Evolutionary conservation across 2,329 filamentous ascomycete genomes (phyloP).

Genomic region (Bretziella fagacearum): DNA sequence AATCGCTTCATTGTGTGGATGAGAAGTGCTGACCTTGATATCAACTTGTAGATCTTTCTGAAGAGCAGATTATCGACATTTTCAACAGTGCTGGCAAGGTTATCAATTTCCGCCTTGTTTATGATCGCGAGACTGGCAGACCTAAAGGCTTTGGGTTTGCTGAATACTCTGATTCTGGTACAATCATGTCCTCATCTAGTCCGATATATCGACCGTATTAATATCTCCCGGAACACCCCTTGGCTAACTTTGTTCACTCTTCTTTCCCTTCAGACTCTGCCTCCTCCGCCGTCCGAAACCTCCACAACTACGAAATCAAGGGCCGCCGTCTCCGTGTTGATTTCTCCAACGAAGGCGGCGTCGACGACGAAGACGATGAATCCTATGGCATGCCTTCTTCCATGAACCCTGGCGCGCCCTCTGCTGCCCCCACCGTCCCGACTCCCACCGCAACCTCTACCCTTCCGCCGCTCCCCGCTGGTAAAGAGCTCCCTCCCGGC

Average conservation of each 20-base stretch:
- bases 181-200: neutral
- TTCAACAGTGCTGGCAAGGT: slow-evolving; percentile 83
- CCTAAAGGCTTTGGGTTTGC: slow-evolving; percentile 96
- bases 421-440: neutral
- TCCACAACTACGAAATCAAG: slow-evolving; percentile 93
- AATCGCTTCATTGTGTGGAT: neutral
- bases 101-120: slow-evolving; percentile 75
- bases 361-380: slow-evolving; percentile 40
- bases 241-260: slow-evolving; percentile 9
- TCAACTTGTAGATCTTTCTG: slow-evolving; percentile 56
- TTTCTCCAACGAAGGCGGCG: slow-evolving; percentile 83
- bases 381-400: slow-evolving; percentile 4
- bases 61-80: slow-evolving; percentile 90
- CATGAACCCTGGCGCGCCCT: neutral
- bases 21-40: neutral
- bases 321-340: slow-evolving; percentile 87
- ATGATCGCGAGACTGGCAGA: slow-evolving; percentile 85
- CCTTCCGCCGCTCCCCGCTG: slow-evolving; percentile 67
- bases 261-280: slow-evolving; percentile 44
- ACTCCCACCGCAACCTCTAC: slow-evolving; percentile 27
- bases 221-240: neutral
- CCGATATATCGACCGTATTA: neutral
- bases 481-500: slow-evolving; percentile 67
- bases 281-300: slow-evolving; percentile 81
- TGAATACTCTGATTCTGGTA: slow-evolving; percentile 84